Evolutionary conservation across 345 rosid species (phyloP).

Genomic region (Gynandropsis gynandra): DNA sequence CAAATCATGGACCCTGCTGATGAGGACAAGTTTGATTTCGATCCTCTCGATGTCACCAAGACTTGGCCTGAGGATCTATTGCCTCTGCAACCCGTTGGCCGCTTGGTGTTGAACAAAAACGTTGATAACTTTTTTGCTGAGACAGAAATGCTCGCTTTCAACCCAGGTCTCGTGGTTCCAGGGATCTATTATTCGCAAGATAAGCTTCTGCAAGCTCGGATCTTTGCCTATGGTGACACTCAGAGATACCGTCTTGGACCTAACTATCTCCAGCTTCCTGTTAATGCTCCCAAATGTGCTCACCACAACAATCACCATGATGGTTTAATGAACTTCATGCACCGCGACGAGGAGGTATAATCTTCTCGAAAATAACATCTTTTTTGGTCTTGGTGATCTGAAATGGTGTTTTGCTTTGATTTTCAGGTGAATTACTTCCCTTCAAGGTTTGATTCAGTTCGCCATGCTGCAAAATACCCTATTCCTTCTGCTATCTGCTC

Average conservation of each 20-base stretch:
- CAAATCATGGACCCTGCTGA: constrained; percentile 85
- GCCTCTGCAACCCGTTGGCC: constrained; percentile 96
- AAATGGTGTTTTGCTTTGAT: constrained; percentile 8
- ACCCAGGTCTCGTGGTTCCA: constrained; percentile 87
- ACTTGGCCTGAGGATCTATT: constrained; percentile 99
- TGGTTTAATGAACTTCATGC: constrained; percentile 93
- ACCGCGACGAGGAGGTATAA: constrained; percentile 84
- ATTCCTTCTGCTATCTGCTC: constrained; percentile 43
- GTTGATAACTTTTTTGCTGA: constrained; percentile 93
- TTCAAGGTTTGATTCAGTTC: constrained; percentile 75
- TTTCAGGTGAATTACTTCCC: constrained; percentile 86
- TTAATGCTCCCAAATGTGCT: constrained; percentile 90
- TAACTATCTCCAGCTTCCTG: constrained; percentile 88
- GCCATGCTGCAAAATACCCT: constrained; percentile 74
- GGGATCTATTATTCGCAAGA: constrained; percentile 87
- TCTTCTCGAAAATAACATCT: neutral
- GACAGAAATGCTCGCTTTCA: constrained; percentile 92
- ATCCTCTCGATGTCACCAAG: constrained; percentile 96
- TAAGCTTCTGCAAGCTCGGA: constrained; percentile 85
- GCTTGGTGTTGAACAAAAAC: constrained; percentile 89
- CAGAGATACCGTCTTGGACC: constrained; percentile 99
- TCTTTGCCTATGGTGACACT: constrained; percentile 89
- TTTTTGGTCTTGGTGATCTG: too few relatives aligned
- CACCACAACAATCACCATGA: constrained; percentile 97
- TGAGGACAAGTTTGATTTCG: constrained; percentile 85